Evolutionary conservation across 345 rosid species (phyloP), one percentile per base, ranked within the genome.

Genomic region (Eucalyptus cloeziana): DNA sequence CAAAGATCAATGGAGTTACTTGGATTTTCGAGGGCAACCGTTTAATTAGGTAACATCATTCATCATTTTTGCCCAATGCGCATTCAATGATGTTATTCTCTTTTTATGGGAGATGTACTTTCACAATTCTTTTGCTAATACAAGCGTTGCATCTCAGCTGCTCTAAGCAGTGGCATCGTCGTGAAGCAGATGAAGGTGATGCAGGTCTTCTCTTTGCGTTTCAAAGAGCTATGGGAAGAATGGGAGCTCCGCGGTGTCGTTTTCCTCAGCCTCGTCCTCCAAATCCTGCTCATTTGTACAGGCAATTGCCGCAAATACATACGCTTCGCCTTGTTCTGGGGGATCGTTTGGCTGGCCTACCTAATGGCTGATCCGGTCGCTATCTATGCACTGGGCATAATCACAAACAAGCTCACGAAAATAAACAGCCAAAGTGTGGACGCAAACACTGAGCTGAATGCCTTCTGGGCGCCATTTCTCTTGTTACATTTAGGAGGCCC

Each of bases 401-500:
- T 91, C 71, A 64, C 89, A 15, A 44, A 37, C 14, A 88, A 81
- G 86, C 86, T n/a, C 30, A 64, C 9, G 51, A 49, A 60, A 40
- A 30, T 27, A 30, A 19, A 21, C 22, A 5, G 40, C 33, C 85
- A 2, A 62, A 79, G 11, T 81, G 86, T 45, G 49, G 86, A 81
- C 27, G 30, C 52, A 3, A 58, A n/a, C 24, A 13, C 45, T 7
- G 81, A 31, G 30, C 86, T 87, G 25, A 16, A 64, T 7, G 92
- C 90, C 43, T 89, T 93, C 50, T 94, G 95, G 94, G 90, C 92
- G 13, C 90, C 94, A 12, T 92, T 94, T 76, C 90, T 93, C 31
- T 90, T 93, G 31, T 67, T 92, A 60, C 95, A 93, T 89, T 86
- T 93, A 9, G 95, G 95, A 58, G 94, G 94, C 64, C 92, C 94